Percentiles rank a stretch among this genome's conserved stretches.
Conservation (phyloP, 129 eudicot species). For the Saposhnikovia divaricata region DNA sequence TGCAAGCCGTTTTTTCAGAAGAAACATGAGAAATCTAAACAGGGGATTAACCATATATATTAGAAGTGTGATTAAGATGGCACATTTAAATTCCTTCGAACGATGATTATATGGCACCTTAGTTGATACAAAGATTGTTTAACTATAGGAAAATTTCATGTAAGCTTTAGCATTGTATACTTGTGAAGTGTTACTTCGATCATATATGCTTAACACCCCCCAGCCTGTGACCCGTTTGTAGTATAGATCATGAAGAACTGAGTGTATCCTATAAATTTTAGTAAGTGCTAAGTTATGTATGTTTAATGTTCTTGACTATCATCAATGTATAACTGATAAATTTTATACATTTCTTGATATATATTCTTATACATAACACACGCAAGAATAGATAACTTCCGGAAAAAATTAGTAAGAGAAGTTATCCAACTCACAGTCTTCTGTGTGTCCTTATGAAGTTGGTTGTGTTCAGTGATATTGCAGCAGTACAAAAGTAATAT, state of each 20-base stretch:
- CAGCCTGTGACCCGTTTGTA: too few relatives aligned
- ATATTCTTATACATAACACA: neutral
- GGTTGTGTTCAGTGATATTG: slow-evolving; percentile 63
- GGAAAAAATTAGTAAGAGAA: neutral
- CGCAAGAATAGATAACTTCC: neutral
- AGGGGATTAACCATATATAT: neutral
- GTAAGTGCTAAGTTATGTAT: too few relatives aligned
- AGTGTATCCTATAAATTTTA: too few relatives aligned
- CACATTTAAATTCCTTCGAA: neutral
- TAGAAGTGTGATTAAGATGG: neutral
- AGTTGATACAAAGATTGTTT: neutral
- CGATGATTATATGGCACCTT: neutral
- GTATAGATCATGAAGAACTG: too few relatives aligned
- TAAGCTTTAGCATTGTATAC: too few relatives aligned
- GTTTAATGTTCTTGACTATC: too few relatives aligned
- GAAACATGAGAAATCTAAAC: neutral
- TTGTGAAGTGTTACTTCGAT: too few relatives aligned
- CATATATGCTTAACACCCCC: too few relatives aligned
- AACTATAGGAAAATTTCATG: too few relatives aligned
- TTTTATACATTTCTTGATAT: neutral
- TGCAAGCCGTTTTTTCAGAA: neutral
- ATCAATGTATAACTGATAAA: neutral
- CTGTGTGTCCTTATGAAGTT: slow-evolving; percentile 89
- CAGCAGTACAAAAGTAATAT: slow-evolving; percentile 50
- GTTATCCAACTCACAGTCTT: slow-evolving; percentile 44